These are phyloP conservation scores for Posidonia australis DNA, from an alignment of 106 monocot genomes.

Conservation along the genomic window DNA sequence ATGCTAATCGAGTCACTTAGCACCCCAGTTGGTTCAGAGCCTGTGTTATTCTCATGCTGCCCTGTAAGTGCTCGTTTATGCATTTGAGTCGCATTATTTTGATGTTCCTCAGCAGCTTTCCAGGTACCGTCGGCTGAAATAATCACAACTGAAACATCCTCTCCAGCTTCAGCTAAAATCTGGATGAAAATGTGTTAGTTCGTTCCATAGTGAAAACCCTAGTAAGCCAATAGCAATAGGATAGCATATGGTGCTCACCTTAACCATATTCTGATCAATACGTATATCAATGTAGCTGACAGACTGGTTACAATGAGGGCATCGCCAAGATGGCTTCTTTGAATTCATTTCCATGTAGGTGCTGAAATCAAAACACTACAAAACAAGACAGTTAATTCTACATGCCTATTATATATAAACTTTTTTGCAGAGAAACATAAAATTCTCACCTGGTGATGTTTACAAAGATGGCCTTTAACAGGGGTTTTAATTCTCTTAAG, in stretches of 20 bases:
- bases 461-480: conserved; percentile 85
- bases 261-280: conserved; percentile 72
- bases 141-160: conserved; percentile 9
- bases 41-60: background rate
- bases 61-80: background rate
- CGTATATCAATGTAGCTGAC: conserved; percentile 58
- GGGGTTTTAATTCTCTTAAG: conserved; percentile 77
- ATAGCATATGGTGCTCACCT: conserved; percentile 31
- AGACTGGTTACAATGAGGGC: conserved; percentile 79
- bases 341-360: conserved; percentile 88
- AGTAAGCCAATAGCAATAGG: background rate
- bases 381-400: background rate
- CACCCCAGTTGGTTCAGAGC: background rate
- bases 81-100: background rate
- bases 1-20: background rate
- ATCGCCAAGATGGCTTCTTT: conserved; percentile 83
- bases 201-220: background rate
- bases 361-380: conserved; percentile 94
- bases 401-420: background rate
- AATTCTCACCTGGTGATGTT: conserved; percentile 72
- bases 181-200: background rate
- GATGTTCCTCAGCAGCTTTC: conserved; percentile 4
- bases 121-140: conserved; percentile 20
- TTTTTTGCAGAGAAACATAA: background rate
- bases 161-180: conserved; percentile 19